These are phyloP conservation scores for Xanthoconium purpureum DNA, from an alignment of 768 basidiomycete species.

Conservation along the genomic window DNA sequence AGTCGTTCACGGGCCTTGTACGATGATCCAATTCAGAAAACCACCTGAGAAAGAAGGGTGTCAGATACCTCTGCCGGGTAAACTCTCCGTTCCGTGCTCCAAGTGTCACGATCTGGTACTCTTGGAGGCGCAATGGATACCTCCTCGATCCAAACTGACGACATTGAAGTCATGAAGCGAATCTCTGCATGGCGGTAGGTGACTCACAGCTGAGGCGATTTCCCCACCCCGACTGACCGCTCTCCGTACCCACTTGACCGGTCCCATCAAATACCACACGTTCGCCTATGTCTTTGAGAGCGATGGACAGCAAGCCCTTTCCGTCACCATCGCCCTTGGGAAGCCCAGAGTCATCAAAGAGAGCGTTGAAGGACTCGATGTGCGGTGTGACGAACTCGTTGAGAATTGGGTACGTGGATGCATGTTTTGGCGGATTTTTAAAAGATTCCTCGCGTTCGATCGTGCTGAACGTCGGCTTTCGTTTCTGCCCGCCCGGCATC, in stretches of 20 bases:
- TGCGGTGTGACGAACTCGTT: slow-evolving; percentile 94
- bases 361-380: slow-evolving; percentile 92
- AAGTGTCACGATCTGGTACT: slow-evolving; percentile 79
- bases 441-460: slow-evolving; percentile 76
- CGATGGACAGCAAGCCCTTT: slow-evolving; percentile 73
- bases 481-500: slow-evolving; percentile 51
- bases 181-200: slow-evolving; percentile 3
- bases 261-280: slow-evolving; percentile 91
- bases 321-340: slow-evolving; percentile 73
- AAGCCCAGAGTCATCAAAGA: slow-evolving; percentile 91
- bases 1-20: slow-evolving; percentile 86
- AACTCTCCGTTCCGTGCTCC: slow-evolving; percentile 68
- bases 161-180: slow-evolving; percentile 4
- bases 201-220: slow-evolving; percentile 82
- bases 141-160: slow-evolving; percentile 87
- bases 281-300: slow-evolving; percentile 79
- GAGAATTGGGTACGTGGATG: slow-evolving; percentile 72
- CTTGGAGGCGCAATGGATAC: slow-evolving; percentile 82
- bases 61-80: slow-evolving; percentile 82
- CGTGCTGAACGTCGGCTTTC: slow-evolving; percentile 71
- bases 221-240: slow-evolving; percentile 61
- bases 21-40: slow-evolving; percentile 8
- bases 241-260: slow-evolving; percentile 49
- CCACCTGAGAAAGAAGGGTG: background rate
- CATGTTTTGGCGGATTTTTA: slow-evolving; percentile 65